Evolutionary conservation across 768 basidiomycete species (phyloP), one percentile per base, ranked within the genome.

Genomic region (Tricholoma sp.): DNA sequence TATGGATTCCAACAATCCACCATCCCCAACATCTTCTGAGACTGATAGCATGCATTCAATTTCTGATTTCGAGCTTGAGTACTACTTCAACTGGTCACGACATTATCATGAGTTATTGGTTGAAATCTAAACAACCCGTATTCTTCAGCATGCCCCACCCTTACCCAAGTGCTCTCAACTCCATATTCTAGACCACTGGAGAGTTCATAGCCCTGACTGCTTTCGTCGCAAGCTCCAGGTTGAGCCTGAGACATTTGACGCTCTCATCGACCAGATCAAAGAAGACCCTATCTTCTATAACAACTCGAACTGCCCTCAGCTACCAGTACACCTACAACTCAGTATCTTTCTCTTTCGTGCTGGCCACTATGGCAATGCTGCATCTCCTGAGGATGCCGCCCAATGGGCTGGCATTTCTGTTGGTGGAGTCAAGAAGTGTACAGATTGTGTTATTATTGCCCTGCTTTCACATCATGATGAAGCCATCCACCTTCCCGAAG

Each of bases 251-350:
- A 56, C 58, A 48, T 59, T 59, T 39, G 55, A 56, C 28, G 20
- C 12, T 28, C 10, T 58, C 6, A 33, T 59, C 15, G 17, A 10
- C 13, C 32, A 28, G 3, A 56, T 58, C 24, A 18, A n/a, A n/a
- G 37, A 58, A 28, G 32, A 58, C 55, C 41, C 36, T 12, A 18
- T 51, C 24, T 59, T 59, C 31, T 11, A 57, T 20, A 56, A 50
- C 50, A 53, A 49, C 32, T 57, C 48, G 1, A 41, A 48, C 32
- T 18, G 15, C 12, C 50, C 55, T 17, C 58, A 59, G 55, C 37
- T 56, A 17, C 55, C 58, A 31, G 58, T 59, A 31, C 33, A 53
- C 15, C 20, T 52, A n/a, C 58, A 59, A 34, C 58, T 57, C 13
- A 37, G 50, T 29, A 57, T 59, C 28, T 57, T 51, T 18, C 55